A percentile compares a stretch with the other conserved stretches of the same genome.
Conservation (phyloP, 2,329 filamentous ascomycete species). For the Aphanocladium album region DNA sequence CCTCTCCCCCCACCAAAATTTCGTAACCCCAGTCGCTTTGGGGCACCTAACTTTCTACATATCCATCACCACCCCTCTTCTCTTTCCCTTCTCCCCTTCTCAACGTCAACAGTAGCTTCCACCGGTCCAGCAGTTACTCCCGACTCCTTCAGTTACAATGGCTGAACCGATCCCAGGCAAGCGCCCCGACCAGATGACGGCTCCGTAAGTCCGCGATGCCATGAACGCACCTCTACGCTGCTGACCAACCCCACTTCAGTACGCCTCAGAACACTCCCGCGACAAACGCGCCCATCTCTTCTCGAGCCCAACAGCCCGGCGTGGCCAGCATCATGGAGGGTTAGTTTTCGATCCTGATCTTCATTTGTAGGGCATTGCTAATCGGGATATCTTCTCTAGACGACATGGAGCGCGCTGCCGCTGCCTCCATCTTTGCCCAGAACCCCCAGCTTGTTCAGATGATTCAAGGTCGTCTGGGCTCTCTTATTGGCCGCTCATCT, state of each 20-base stretch:
- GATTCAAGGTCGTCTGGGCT: constrained; percentile 95
- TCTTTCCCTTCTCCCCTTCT: constrained; percentile 19
- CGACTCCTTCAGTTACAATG: constrained; percentile 40
- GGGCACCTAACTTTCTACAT: constrained; percentile 29
- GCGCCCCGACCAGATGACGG: constrained; percentile 50
- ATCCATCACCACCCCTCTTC: constrained; percentile 24
- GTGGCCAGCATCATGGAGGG: constrained; percentile 97
- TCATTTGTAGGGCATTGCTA: constrained; percentile 18
- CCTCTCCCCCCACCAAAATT: constrained; percentile 34
- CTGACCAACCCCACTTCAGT: constrained; percentile 51
- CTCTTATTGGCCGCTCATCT: constrained; percentile 89
- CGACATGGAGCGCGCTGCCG: constrained; percentile 80
- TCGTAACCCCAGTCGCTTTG: constrained; percentile 27
- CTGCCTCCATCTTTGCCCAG: constrained; percentile 89
- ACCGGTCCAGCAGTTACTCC: constrained; percentile 12
- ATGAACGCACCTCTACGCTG: constrained; percentile 27
- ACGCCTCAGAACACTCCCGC: constrained; percentile 98
- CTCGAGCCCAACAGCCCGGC: constrained; percentile 90
- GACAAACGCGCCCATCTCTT: constrained; percentile 93
- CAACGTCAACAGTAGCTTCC: constrained; percentile 15
- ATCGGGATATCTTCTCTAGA: constrained; percentile 51
- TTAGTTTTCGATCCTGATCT: constrained; percentile 41
- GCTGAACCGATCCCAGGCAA: constrained; percentile 62
- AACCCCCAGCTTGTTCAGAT: constrained; percentile 93
- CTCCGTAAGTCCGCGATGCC: constrained; percentile 47